Conservation (phyloP, 805 yeast species). For the Brettanomyces bruxellensis region DNA sequence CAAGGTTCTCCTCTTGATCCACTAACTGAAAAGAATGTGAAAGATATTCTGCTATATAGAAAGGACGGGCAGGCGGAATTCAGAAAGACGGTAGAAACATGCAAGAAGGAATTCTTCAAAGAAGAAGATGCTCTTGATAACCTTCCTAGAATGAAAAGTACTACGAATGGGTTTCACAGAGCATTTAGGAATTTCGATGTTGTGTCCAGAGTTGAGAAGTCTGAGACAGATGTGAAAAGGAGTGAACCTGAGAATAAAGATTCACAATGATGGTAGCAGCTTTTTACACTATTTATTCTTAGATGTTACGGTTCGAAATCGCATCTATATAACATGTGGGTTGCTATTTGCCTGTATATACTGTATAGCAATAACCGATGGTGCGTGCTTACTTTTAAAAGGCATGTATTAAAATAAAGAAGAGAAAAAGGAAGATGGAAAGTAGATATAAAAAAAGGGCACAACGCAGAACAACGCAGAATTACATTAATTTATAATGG, state of each 20-base stretch:
- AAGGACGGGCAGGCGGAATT: conserved; percentile 46
- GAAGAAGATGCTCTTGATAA: conserved; percentile 10
- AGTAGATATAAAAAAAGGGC: no score
- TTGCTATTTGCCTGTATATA: no score
- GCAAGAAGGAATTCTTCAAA: conserved; percentile 38
- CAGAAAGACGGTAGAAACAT: conserved; percentile 49
- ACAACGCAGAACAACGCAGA: background rate
- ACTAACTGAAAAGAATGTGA: conserved; percentile 49
- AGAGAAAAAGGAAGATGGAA: no score
- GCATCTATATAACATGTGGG: no score
- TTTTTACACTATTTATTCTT: background rate
- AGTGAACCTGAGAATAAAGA: background rate
- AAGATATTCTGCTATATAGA: conserved; percentile 37
- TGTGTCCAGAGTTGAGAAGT: conserved; percentile 20
- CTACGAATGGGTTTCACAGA: conserved; percentile 23
- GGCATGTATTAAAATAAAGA: no score
- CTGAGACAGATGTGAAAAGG: background rate
- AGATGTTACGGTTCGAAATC: no score
- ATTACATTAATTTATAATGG: background rate
- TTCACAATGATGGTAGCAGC: background rate
- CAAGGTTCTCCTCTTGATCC: conserved; percentile 46
- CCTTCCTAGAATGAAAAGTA: conserved; percentile 23
- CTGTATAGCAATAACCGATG: no score
- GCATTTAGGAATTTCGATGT: conserved; percentile 20
- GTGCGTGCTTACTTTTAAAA: no score